A percentile compares a stretch with the other conserved stretches of the same genome.
These are phyloP conservation scores for Durusdinium trenchii DNA, from an alignment of 73 alveolate genomes.

Conservation along the genomic window DNA sequence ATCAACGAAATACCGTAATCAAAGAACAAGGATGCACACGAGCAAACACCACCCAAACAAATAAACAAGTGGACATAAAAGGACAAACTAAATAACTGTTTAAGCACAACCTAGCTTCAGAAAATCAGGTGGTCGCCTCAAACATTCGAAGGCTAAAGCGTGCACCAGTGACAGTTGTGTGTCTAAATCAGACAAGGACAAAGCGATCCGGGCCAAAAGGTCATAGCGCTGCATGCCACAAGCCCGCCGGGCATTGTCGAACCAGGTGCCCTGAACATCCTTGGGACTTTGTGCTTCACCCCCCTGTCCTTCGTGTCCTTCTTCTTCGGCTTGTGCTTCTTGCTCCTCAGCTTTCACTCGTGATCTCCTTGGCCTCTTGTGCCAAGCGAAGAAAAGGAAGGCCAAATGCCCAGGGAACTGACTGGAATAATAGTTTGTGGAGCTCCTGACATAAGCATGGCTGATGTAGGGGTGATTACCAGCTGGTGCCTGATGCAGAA, in stretches of 20 bases:
- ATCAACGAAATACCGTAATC: too few relatives aligned
- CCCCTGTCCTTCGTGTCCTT: background rate
- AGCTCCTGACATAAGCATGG: too few relatives aligned
- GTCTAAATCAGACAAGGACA: slow-evolving; percentile 41
- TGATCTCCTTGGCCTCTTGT: background rate
- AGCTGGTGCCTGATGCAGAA: background rate
- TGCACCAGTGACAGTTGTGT: background rate
- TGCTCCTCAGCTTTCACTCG: background rate
- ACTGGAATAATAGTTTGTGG: too few relatives aligned
- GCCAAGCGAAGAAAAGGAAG: background rate
- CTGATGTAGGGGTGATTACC: background rate
- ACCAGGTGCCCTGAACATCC: slow-evolving; percentile 27
- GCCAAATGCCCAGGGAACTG: too few relatives aligned
- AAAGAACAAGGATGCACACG: too few relatives aligned
- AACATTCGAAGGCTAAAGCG: slow-evolving; percentile 59
- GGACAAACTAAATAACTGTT: too few relatives aligned
- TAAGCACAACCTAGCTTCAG: too few relatives aligned
- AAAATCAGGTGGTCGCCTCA: background rate
- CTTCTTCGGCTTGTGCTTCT: background rate
- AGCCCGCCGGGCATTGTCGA: slow-evolving; percentile 54
- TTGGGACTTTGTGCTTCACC: background rate
- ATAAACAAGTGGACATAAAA: too few relatives aligned
- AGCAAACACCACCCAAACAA: too few relatives aligned
- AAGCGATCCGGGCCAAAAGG: slow-evolving; percentile 38
- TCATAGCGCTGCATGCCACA: slow-evolving; percentile 16